These are phyloP conservation scores for Camillea tinctor DNA, from an alignment of 2,329 filamentous ascomycete species.

Conservation along the genomic window DNA sequence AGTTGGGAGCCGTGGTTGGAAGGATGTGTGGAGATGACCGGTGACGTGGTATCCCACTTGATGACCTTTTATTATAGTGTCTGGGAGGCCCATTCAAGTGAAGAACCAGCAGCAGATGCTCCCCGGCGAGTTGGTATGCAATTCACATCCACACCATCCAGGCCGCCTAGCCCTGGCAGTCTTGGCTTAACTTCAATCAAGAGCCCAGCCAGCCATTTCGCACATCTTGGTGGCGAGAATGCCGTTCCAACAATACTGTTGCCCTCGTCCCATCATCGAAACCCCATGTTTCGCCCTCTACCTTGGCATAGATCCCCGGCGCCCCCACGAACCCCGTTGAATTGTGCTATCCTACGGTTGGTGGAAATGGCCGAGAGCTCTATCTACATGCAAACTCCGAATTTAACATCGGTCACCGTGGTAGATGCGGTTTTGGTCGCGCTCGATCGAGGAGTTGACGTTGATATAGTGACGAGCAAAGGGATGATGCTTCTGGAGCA, in stretches of 20 bases:
- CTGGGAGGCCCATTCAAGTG: slow-evolving; percentile 53
- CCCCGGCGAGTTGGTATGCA: neutral
- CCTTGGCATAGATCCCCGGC: slow-evolving; percentile 50
- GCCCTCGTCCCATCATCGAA: slow-evolving; percentile 71
- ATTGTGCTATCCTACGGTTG: slow-evolving; percentile 60
- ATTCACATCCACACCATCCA: neutral
- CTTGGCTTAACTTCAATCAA: slow-evolving; percentile 18
- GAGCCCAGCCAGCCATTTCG: slow-evolving; percentile 22
- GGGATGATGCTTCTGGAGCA: slow-evolving; percentile 78
- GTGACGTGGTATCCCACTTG: slow-evolving; percentile 60
- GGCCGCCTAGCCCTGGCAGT: slow-evolving; percentile 3
- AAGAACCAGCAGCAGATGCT: slow-evolving; percentile 4
- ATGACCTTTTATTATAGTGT: slow-evolving; percentile 65
- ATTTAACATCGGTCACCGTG: slow-evolving; percentile 68
- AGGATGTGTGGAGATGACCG: slow-evolving; percentile 66
- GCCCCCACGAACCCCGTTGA: slow-evolving; percentile 66
- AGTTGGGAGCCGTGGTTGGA: slow-evolving; percentile 90
- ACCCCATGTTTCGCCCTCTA: slow-evolving; percentile 61
- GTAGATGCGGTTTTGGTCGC: slow-evolving; percentile 60
- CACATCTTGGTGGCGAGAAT: slow-evolving; percentile 9
- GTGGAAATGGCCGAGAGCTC: slow-evolving; percentile 55
- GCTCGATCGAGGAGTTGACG: slow-evolving; percentile 63
- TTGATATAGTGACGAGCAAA: slow-evolving; percentile 65
- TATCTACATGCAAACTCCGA: slow-evolving; percentile 75
- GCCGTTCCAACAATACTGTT: slow-evolving; percentile 60